A percentile compares a stretch with the other conserved stretches of the same genome.
Conservation (phyloP, 441 rosid species). For the Corymbia citriodora region DNA sequence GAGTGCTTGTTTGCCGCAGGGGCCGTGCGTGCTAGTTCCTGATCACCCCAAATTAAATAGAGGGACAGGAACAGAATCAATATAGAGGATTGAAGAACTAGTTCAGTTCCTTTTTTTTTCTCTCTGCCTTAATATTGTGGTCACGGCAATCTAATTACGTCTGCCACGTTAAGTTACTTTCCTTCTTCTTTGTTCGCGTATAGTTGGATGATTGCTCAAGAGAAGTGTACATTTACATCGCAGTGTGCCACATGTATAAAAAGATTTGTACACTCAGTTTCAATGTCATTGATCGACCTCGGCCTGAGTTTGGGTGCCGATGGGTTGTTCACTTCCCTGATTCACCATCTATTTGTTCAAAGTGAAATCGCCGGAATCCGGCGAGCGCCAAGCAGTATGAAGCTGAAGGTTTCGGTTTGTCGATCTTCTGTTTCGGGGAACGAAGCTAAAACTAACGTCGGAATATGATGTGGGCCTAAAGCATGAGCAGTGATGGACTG, state of each 20-base stretch:
- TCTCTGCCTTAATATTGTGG: not conserved
- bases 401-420: not conserved
- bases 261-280: not conserved
- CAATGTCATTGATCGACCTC: not conserved
- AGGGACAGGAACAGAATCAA: not conserved
- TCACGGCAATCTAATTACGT: not conserved
- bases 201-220: not conserved
- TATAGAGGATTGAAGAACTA: not conserved
- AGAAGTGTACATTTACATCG: not conserved
- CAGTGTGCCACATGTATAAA: not conserved
- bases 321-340: not conserved
- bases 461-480: not conserved
- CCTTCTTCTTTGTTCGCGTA: not conserved
- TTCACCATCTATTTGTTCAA: not conserved
- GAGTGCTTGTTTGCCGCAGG: slow-evolving; percentile 42
- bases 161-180: not conserved
- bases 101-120: not conserved
- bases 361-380: not conserved
- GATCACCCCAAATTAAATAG: not conserved
- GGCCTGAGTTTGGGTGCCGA: not conserved
- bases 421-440: not conserved
- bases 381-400: not conserved
- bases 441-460: not conserved
- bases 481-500: not conserved
- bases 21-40: slow-evolving; percentile 34